These are phyloP conservation scores for Stereum hirsutum DNA, from an alignment of 1,284 basidiomycete genomes.

Conservation along the genomic window DNA sequence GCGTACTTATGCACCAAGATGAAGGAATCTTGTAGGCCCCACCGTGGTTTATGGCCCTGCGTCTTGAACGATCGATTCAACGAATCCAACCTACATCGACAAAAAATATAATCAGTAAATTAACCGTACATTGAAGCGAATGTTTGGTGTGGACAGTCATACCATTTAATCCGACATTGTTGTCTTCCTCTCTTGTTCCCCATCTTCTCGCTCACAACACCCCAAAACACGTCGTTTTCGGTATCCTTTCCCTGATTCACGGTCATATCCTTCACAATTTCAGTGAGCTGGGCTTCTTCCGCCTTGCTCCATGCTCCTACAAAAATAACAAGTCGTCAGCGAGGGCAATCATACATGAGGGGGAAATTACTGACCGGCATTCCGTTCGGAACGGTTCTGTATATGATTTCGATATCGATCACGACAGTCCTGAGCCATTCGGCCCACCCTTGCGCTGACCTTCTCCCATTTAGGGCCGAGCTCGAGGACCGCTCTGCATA, in stretches of 20 bases:
- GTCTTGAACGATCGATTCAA: slow-evolving; percentile 65
- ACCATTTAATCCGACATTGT: slow-evolving; percentile 85
- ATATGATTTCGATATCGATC: slow-evolving; percentile 80
- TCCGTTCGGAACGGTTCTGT: slow-evolving; percentile 46
- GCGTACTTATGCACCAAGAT: slow-evolving; percentile 75
- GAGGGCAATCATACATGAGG: slow-evolving; percentile 1
- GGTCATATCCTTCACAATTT: slow-evolving; percentile 66
- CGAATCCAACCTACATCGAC: slow-evolving; percentile 52
- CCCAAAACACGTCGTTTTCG: slow-evolving; percentile 78
- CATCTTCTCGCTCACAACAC: slow-evolving; percentile 66
- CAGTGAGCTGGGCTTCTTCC: slow-evolving; percentile 63
- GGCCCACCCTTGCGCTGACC: slow-evolving; percentile 55
- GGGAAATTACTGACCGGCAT: slow-evolving; percentile 12
- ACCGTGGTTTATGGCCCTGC: slow-evolving; percentile 57
- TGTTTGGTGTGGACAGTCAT: slow-evolving; percentile 1
- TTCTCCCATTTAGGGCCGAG: slow-evolving; percentile 76
- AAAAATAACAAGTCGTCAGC: neutral
- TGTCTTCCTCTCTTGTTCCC: slow-evolving; percentile 63
- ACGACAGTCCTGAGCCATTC: slow-evolving; percentile 72
- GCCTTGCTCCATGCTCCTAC: slow-evolving; percentile 61
- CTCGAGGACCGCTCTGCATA: slow-evolving; percentile 52
- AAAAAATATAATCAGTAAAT: slow-evolving; percentile 3
- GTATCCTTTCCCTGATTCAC: slow-evolving; percentile 55
- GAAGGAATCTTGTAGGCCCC: slow-evolving; percentile 65
- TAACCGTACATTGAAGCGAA: slow-evolving; percentile 1